These are phyloP conservation scores for Candida ascalaphidarum DNA, from an alignment of 805 yeast genomes.

Conservation along the genomic window DNA sequence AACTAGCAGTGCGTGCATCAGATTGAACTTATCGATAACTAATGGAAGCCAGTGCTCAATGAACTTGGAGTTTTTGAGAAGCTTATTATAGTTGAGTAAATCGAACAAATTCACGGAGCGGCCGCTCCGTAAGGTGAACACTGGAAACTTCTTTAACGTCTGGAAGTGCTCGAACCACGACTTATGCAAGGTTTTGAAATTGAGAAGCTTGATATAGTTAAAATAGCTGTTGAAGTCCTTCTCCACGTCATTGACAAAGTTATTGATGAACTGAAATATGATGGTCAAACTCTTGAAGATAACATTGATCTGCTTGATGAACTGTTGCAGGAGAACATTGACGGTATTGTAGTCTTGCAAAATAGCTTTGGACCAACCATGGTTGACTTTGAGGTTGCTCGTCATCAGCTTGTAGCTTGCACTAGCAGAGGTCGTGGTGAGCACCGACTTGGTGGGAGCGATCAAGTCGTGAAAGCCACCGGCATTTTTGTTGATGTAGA, in stretches of 20 bases:
- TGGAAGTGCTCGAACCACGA: conserved; percentile 26
- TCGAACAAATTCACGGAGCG: conserved; percentile 16
- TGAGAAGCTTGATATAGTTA: conserved; percentile 27
- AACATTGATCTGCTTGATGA: conserved; percentile 24
- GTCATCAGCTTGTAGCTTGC: conserved; percentile 13
- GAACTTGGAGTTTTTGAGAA: conserved; percentile 21
- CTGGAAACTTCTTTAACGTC: conserved; percentile 27
- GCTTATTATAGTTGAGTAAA: conserved; percentile 19
- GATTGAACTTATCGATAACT: conserved; percentile 19
- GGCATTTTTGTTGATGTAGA: conserved; percentile 6
- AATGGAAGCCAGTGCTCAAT: conserved; percentile 20
- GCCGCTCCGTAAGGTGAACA: conserved; percentile 20
- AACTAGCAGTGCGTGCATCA: conserved; percentile 25
- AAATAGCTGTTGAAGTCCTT: conserved; percentile 33
- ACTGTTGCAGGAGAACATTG: conserved; percentile 17
- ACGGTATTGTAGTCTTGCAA: conserved; percentile 30
- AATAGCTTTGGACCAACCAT: conserved; percentile 45
- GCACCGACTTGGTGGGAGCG: conserved; percentile 1
- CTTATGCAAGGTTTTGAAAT: conserved; percentile 32
- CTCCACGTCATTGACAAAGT: conserved; percentile 42
- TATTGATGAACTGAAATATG: conserved; percentile 40
- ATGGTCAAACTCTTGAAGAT: conserved; percentile 40
- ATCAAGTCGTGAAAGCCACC: not conserved
- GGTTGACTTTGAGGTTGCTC: conserved; percentile 33
- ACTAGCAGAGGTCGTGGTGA: not conserved